phyloP scores from a whole-genome alignment of 2,329 filamentous ascomycete genomes.

The Aspergillus caelatus region DNA sequence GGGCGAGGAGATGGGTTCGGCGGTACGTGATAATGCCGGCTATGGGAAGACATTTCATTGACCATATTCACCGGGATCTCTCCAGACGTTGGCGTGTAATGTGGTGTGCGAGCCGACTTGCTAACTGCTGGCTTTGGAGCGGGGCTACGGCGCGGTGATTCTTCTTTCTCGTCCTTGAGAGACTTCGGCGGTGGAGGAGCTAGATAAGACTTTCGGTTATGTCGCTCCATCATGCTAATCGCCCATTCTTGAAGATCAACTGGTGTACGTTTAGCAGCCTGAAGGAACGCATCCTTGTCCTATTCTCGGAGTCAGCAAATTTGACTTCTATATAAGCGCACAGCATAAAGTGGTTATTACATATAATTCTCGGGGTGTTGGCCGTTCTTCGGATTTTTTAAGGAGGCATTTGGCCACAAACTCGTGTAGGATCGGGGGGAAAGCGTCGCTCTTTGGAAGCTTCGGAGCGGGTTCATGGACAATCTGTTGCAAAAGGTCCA shows the following conservation, averaged over 20 bases:
- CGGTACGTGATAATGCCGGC: constrained; percentile 25
- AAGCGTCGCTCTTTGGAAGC: constrained; percentile 95
- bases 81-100: constrained; percentile 66
- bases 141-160: constrained; percentile 42
- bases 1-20: constrained; percentile 25
- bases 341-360: constrained; percentile 55
- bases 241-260: constrained; percentile 95
- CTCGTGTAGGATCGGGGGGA: constrained; percentile 90
- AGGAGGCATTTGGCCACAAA: constrained; percentile 95
- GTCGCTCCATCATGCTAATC: constrained; percentile 86
- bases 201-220: constrained; percentile 94
- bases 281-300: constrained; percentile 92
- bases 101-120: constrained; percentile 24
- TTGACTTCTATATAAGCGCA: neutral
- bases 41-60: constrained; percentile 33
- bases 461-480: constrained; percentile 93
- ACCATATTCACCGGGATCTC: constrained; percentile 66
- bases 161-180: constrained; percentile 54
- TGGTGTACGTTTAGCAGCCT: constrained; percentile 93
- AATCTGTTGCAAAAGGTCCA: constrained; percentile 95
- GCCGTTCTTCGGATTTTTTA: constrained; percentile 85
- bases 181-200: constrained; percentile 80
- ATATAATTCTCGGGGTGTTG: constrained; percentile 90
- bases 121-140: constrained; percentile 31
- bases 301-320: constrained; percentile 43